phyloP scores from a whole-genome alignment of 345 rosid species.

The Arabis alpina region DNA sequence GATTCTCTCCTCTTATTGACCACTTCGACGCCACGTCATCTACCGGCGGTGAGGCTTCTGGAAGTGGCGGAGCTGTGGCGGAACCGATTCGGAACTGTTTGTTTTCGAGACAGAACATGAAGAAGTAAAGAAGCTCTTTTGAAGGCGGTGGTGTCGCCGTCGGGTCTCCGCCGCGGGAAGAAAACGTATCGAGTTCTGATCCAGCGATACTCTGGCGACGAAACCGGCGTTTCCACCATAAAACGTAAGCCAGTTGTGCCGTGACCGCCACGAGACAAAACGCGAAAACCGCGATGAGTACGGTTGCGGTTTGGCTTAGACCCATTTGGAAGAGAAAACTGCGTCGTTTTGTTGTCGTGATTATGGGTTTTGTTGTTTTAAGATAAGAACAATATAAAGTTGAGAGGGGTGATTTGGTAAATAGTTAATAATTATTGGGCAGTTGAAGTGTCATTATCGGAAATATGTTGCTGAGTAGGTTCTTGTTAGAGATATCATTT shows the following conservation, averaged over 20 bases:
- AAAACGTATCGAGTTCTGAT: slow-evolving; percentile 33
- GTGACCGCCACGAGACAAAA: slow-evolving; percentile 47
- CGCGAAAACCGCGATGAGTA: slow-evolving; percentile 52
- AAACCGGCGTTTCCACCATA: slow-evolving; percentile 56
- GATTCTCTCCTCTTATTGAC: slow-evolving; percentile 23
- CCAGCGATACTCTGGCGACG: slow-evolving; percentile 38
- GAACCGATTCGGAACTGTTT: slow-evolving; percentile 62
- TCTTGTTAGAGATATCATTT: slow-evolving; percentile 39
- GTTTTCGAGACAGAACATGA: slow-evolving; percentile 57
- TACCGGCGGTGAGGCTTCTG: neutral
- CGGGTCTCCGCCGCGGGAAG: slow-evolving; percentile 33
- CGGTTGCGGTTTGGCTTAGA: slow-evolving; percentile 45
- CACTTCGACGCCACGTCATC: slow-evolving; percentile 44
- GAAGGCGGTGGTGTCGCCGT: slow-evolving; percentile 52
- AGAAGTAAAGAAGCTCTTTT: slow-evolving; percentile 80
- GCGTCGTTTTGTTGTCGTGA: slow-evolving; percentile 11
- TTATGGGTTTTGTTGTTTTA: slow-evolving; percentile 3
- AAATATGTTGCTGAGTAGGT: slow-evolving; percentile 42
- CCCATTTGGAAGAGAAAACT: slow-evolving; percentile 23
- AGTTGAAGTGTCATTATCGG: slow-evolving; percentile 33
- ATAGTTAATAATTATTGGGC: neutral
- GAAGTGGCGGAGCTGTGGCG: slow-evolving; percentile 36
- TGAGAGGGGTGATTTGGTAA: slow-evolving; percentile 23
- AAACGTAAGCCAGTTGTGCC: slow-evolving; percentile 53
- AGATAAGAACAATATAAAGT: slow-evolving; percentile 2